Conservation (phyloP, 2,329 filamentous ascomycete species). For the Fusarium sp. region DNA sequence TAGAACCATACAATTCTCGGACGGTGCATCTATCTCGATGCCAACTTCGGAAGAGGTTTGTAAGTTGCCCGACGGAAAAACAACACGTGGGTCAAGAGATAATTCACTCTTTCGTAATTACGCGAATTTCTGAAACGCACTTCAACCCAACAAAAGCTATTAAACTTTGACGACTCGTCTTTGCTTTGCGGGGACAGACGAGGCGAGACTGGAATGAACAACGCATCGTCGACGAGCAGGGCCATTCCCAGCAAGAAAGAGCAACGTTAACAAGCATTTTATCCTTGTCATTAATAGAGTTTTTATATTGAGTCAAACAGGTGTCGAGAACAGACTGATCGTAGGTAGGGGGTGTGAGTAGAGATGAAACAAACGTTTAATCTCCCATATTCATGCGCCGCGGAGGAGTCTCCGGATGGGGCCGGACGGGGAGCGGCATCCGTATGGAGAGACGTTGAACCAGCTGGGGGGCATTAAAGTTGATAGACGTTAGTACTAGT, state of each 20-base stretch:
- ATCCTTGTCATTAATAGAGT: constrained; percentile 18
- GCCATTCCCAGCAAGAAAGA: constrained; percentile 18
- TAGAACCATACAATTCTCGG: constrained; percentile 4
- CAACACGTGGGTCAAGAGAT: constrained; percentile 10
- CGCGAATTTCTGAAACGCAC: constrained; percentile 13
- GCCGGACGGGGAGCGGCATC: constrained; percentile 38
- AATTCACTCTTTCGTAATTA: constrained; percentile 6
- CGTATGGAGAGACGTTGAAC: constrained; percentile 26
- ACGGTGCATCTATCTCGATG: not conserved
- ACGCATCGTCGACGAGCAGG: constrained; percentile 31
- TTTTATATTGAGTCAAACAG: constrained; percentile 17
- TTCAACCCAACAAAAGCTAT: constrained; percentile 3
- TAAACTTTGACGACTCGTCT: constrained; percentile 6
- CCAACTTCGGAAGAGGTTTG: constrained; percentile 16
- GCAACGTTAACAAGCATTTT: constrained; percentile 25
- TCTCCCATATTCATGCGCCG: constrained; percentile 49
- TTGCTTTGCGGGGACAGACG: constrained; percentile 10
- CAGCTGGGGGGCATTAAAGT: constrained; percentile 11
- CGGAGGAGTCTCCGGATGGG: constrained; percentile 36
- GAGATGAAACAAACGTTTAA: constrained; percentile 38
- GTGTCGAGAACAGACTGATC: constrained; percentile 22
- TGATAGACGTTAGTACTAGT: constrained; percentile 6
- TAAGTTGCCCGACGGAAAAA: constrained; percentile 12
- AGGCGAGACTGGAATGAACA: constrained; percentile 37
- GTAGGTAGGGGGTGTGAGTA: constrained; percentile 12